phyloP scores from a whole-genome alignment of 1,284 basidiomycete species.

The Ceratobasidium sp. region DNA sequence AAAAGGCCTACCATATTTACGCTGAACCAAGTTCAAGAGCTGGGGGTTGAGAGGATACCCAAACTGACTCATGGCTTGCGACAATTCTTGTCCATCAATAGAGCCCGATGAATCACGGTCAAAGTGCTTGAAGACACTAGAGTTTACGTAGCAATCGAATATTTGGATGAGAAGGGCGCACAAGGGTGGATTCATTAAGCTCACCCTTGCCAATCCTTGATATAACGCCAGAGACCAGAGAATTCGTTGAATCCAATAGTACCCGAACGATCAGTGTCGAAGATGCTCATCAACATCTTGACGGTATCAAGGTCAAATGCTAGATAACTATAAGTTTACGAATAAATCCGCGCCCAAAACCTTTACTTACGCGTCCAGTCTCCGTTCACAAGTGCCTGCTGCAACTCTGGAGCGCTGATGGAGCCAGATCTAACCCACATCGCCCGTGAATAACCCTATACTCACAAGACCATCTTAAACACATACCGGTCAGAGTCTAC shows the following conservation, averaged over 20 bases:
- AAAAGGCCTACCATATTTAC: conserved; percentile 76
- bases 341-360: neutral
- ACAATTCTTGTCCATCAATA: conserved; percentile 53
- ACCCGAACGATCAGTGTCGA: conserved; percentile 55
- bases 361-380: conserved; percentile 52
- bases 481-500: conserved; percentile 48
- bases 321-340: conserved; percentile 10
- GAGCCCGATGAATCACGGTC: conserved; percentile 53
- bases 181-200: conserved; percentile 9
- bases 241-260: conserved; percentile 56
- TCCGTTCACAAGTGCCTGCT: conserved; percentile 54
- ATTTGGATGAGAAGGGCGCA: neutral
- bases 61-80: conserved; percentile 77
- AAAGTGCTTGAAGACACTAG: conserved; percentile 53
- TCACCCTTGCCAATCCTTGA: conserved; percentile 53
- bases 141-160: neutral
- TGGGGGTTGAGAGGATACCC: conserved; percentile 78
- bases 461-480: neutral
- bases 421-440: conserved; percentile 46
- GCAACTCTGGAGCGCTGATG: conserved; percentile 53
- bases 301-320: conserved; percentile 54
- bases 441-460: neutral
- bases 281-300: conserved; percentile 56
- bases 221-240: conserved; percentile 52
- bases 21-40: conserved; percentile 73